phyloP scores from a whole-genome alignment of 768 basidiomycete genomes.

The Lactarius pseudohatsudake region DNA sequence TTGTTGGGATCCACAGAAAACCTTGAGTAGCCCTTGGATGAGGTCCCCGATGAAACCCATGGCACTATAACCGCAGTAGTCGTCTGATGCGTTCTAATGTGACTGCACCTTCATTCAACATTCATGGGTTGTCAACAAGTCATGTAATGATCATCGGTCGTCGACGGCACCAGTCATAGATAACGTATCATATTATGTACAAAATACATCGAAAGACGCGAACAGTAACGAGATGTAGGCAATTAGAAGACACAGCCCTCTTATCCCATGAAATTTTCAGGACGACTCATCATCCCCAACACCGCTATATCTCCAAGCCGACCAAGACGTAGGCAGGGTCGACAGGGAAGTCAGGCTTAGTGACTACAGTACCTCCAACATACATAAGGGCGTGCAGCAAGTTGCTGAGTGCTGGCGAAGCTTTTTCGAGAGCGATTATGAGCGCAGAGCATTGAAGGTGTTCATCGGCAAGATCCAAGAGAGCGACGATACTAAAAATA shows the following conservation, averaged over 20 bases:
- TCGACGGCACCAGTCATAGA: background rate
- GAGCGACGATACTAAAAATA: slow-evolving; percentile 67
- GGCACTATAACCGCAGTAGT: background rate
- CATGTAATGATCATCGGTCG: too few relatives aligned
- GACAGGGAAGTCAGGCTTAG: slow-evolving; percentile 73
- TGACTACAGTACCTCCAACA: slow-evolving; percentile 83
- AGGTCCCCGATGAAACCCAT: slow-evolving; percentile 15
- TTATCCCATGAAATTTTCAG: background rate
- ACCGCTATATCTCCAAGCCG: slow-evolving; percentile 66
- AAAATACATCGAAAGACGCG: background rate
- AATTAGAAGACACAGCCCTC: background rate
- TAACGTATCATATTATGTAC: background rate
- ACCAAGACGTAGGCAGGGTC: slow-evolving; percentile 80
- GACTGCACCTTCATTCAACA: background rate
- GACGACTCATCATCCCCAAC: background rate
- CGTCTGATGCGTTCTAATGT: background rate
- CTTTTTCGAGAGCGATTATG: slow-evolving; percentile 76
- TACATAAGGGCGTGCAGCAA: slow-evolving; percentile 91
- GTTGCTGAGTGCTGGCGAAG: slow-evolving; percentile 66
- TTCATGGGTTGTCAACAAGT: background rate
- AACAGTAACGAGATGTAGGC: background rate
- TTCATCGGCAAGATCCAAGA: slow-evolving; percentile 87
- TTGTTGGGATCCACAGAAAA: slow-evolving; percentile 16
- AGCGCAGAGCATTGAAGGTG: slow-evolving; percentile 73
- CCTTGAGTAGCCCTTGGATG: slow-evolving; percentile 13